Conservation (phyloP, 78 protist genomes). For the Dictyostelium capitatum region DNA sequence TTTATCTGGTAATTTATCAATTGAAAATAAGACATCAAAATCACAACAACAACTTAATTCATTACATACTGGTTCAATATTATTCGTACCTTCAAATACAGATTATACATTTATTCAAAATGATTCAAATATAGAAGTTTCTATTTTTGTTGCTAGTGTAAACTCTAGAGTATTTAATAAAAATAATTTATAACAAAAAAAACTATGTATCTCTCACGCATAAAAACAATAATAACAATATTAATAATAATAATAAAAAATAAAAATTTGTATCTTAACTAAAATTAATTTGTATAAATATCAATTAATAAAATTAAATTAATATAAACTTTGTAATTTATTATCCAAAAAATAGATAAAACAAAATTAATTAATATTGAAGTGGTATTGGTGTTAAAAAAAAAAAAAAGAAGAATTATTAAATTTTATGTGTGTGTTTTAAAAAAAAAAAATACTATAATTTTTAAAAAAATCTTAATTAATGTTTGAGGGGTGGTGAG, state of each 20-base stretch:
- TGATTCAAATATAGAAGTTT: not conserved
- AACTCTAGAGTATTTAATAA: constrained; percentile 7
- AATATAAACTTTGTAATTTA: too few species aligned
- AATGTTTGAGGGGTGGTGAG: too few species aligned
- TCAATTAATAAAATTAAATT: too few species aligned
- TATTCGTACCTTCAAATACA: constrained; percentile 53
- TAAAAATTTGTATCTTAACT: not conserved
- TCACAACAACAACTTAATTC: not conserved
- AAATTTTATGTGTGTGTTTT: too few species aligned
- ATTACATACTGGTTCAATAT: constrained; percentile 45
- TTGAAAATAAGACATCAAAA: not conserved
- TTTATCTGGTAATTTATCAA: not conserved
- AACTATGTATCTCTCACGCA: not conserved
- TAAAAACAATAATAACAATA: not conserved
- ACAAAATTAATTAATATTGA: too few species aligned
- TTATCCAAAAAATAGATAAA: too few species aligned
- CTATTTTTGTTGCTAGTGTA: constrained; percentile 5
- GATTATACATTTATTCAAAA: not conserved
- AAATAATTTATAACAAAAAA: constrained; percentile 16
- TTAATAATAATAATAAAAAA: not conserved
- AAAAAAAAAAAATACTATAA: too few species aligned
- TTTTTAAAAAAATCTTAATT: too few species aligned
- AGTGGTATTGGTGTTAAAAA: too few species aligned
- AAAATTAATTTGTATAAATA: too few species aligned
- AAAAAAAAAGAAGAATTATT: too few species aligned